phyloP scores from a whole-genome alignment of 257 asterid species.

The Ocimum tenuiflorum region DNA sequence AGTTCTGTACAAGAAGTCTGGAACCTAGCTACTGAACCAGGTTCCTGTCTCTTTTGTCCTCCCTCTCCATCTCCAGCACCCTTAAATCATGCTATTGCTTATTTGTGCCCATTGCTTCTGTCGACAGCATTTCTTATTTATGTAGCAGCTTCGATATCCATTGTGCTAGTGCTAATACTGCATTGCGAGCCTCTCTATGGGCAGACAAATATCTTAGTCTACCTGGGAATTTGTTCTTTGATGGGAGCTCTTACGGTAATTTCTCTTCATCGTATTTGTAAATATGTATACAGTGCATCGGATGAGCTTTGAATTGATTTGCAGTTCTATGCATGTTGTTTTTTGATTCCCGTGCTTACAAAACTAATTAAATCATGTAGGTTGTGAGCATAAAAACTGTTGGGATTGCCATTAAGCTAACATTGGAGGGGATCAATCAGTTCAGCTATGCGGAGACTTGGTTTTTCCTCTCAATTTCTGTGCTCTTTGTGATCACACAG shows the following conservation, averaged over 20 bases:
- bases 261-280: too few relatives aligned
- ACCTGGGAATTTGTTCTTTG: constrained; percentile 62
- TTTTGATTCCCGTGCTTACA: background rate
- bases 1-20: constrained; percentile 56
- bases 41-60: constrained; percentile 18
- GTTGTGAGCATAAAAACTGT: constrained; percentile 86
- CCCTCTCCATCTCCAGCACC: background rate
- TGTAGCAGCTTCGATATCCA: constrained; percentile 39
- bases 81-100: background rate
- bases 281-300: too few relatives aligned
- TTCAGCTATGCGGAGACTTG: constrained; percentile 63
- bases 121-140: constrained; percentile 52
- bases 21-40: constrained; percentile 58
- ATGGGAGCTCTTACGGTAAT: constrained; percentile 68
- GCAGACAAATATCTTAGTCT: constrained; percentile 51
- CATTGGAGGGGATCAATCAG: constrained; percentile 74
- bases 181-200: constrained; percentile 62
- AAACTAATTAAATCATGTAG: constrained; percentile 22
- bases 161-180: constrained; percentile 45
- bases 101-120: constrained; percentile 23
- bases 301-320: background rate
- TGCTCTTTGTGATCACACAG: constrained; percentile 58
- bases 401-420: constrained; percentile 84
- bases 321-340: background rate
- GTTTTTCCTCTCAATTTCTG: constrained; percentile 62